Conservation (phyloP, 2,329 filamentous ascomycete species). For the Acarospora socialis region DNA sequence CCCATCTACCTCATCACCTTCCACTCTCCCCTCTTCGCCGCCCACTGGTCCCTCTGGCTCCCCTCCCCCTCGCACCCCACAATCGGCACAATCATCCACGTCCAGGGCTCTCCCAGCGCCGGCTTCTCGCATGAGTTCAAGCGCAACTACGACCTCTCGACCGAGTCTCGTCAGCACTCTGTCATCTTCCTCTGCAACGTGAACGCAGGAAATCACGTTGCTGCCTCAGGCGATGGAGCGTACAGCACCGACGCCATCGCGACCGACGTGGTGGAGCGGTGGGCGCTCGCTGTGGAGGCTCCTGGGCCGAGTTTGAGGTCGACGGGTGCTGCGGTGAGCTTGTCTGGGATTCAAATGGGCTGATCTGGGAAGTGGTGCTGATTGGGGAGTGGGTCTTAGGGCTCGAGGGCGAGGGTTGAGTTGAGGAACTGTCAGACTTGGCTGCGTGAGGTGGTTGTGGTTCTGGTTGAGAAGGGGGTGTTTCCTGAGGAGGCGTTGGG, state of each 20-base stretch:
- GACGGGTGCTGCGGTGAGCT: constrained; percentile 7
- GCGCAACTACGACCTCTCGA: constrained; percentile 14
- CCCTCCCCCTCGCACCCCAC: constrained; percentile 8
- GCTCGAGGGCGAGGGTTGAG: constrained; percentile 12
- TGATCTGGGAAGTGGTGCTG: no score
- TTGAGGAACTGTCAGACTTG: constrained; percentile 18
- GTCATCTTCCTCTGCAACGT: no score
- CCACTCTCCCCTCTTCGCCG: constrained; percentile 16
- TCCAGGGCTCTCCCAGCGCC: constrained; percentile 13
- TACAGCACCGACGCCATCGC: constrained; percentile 4
- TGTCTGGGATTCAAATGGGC: no score
- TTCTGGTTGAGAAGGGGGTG: constrained; percentile 12
- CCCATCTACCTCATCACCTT: constrained; percentile 15
- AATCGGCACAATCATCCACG: constrained; percentile 16
- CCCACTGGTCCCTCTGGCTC: constrained; percentile 18
- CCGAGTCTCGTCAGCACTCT: no score
- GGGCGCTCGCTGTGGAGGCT: constrained; percentile 13
- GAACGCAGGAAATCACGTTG: no score
- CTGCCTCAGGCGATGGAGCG: constrained; percentile 1
- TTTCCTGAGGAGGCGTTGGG: constrained; percentile 1
- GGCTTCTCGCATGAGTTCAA: constrained; percentile 15
- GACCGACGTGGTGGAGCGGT: constrained; percentile 13
- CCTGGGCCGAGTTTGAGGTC: constrained; percentile 15
- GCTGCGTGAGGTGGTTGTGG: constrained; percentile 13
- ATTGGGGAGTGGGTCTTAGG: no score